Evolutionary conservation across 257 asterid species (phyloP), one percentile per base, ranked within the genome.

Genomic region (Solanum chilense): DNA sequence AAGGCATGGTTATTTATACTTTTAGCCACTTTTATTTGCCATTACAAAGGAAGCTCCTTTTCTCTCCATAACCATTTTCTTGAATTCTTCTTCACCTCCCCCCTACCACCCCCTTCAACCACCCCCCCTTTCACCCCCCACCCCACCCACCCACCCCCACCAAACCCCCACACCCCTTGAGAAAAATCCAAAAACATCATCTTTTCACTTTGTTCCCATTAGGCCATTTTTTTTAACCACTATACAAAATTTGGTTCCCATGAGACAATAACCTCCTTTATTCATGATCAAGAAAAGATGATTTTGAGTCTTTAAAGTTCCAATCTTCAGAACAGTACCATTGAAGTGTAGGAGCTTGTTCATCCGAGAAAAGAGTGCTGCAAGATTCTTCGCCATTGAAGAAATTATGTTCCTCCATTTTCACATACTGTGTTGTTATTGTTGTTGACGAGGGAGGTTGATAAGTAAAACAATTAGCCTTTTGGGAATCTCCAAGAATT

Each of bases 271-370:
- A 35, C 42, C 23, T 20, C 31, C 29, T n/a, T 52, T 45, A 70
- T 77, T 80, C 85, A 58, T 80, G 41, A 23, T 73, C 16, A 74
- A 47, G 14, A 78, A 45, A 45, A 25, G 58, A n/a, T 27, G 6
- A 21, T 8, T 18, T 47, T 1, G 85, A 80, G 64, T 44, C 42
- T 76, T 64, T 74, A 92, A 92, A 95, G 88, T 91, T 94, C 99
- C 98, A 96, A 39, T 92, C 97, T 4, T 96, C 95, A 16, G 94
- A 89, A 11, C 88, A 89, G 90, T 92, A 92, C 98, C 99, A 96
- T 68, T 90, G 96, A 64, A 96, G 97, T 20, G 94, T 91, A 5
- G 99, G 99, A 83, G 99, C 91, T 87, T 95, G 98, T 62, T 94
- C 98, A 76, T 96, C 99, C 31, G 95, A 83, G 80, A 96, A 95